Evolutionary conservation across 805 yeast genomes (phyloP), one percentile per base, ranked within the genome.

Genomic region (Sugiyamaella americana): DNA sequence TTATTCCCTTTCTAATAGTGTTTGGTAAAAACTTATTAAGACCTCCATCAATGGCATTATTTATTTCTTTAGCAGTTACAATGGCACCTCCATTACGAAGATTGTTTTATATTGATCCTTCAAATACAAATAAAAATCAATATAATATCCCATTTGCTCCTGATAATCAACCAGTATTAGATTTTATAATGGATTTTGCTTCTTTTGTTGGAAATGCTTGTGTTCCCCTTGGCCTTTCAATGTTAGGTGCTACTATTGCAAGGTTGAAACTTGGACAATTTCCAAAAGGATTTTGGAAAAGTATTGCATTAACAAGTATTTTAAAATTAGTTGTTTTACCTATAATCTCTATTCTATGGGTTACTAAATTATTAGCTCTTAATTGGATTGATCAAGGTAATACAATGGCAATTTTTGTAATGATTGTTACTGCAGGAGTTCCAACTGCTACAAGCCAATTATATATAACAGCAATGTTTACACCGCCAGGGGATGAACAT

Each of bases 381-480:
- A 82, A 84, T 1, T 80, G 93, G 84, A 73, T 82, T 46, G 79
- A 70, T 5, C 60, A 69, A 34, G 67, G 66, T 26, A 81, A 83
- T 54, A 61, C 66, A 4, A 74, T 87, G 51, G 73, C 87, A 8
- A 74, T 82, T 37, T 83, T 91, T 57, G 82, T 89, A 3, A 72
- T 84, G 58, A 82, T 84, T 26, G 70, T 89, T 24, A 79, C 82
- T 10, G 84, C 80, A 62, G 82, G 91, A 0, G 75, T 87, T 49
- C 98, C 98, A 0, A 82, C 86, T 43, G 94, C 96, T 0, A 91
- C 97, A 0, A 74, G 93, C 0, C 82, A 87, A 58, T 82, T 91
- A 13, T 91, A 88, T 64, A 74, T 89, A 54, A 89, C 98, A 1
- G 91, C 96, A 2, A 80, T 87, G 59, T 86, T 82, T 63, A 80